Conservation (phyloP, 2,329 filamentous ascomycete genomes). For the Penicillium sp. region DNA sequence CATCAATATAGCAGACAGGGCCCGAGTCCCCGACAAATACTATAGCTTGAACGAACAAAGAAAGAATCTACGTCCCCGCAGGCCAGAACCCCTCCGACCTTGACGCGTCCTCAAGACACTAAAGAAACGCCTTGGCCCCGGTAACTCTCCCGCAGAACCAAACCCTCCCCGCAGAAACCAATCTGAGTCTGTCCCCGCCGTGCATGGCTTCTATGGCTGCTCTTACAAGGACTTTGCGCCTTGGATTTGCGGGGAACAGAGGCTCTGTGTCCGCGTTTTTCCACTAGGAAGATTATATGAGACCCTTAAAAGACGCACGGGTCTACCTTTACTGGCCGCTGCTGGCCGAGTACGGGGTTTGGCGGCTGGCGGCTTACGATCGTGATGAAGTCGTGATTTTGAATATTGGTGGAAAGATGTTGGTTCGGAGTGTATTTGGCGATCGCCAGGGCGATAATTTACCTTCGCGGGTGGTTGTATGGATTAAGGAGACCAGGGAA, state of each 20-base stretch:
- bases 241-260: background rate
- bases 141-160: background rate
- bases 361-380: constrained; percentile 3
- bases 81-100: background rate
- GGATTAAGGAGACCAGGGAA: background rate
- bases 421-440: background rate
- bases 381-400: background rate
- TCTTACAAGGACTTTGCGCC: background rate
- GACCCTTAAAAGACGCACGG: background rate
- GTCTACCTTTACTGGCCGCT: background rate
- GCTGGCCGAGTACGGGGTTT: background rate
- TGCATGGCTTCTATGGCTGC: background rate
- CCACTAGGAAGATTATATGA: background rate
- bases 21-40: background rate
- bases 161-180: background rate
- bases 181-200: background rate
- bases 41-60: background rate
- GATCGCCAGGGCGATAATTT: background rate
- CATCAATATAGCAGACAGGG: background rate
- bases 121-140: background rate
- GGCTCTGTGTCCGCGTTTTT: background rate
- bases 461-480: background rate
- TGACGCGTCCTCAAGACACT: background rate
- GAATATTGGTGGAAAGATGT: background rate
- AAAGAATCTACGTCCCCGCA: background rate